Percentiles rank a stretch among this genome's conserved stretches.
These are phyloP conservation scores for Aspergillus alliaceus DNA, from an alignment of 2,329 filamentous ascomycete genomes.

Conservation along the genomic window DNA sequence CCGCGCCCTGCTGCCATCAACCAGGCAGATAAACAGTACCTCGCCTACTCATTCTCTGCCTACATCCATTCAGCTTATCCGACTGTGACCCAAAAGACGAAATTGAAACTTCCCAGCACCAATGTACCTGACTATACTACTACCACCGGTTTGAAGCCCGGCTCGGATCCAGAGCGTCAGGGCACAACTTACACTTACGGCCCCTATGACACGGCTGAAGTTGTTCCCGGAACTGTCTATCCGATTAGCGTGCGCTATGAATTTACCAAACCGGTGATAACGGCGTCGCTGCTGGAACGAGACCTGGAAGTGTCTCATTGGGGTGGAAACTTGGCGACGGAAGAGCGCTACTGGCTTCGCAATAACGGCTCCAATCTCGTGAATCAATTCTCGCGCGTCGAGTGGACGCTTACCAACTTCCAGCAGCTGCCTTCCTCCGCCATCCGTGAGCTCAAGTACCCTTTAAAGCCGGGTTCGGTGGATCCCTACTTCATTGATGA, in stretches of 20 bases:
- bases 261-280: constrained; percentile 87
- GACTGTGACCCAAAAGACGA: constrained; percentile 93
- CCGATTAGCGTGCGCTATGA: constrained; percentile 84
- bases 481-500: constrained; percentile 95
- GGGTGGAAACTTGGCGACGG: constrained; percentile 93
- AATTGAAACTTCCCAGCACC: constrained; percentile 79
- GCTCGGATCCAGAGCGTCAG: constrained; percentile 74
- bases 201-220: constrained; percentile 68
- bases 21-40: constrained; percentile 85
- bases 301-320: constrained; percentile 96
- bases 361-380: constrained; percentile 82
- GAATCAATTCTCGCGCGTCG: constrained; percentile 71
- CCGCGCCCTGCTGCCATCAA: constrained; percentile 79
- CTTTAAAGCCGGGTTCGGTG: constrained; percentile 73
- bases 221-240: constrained; percentile 73
- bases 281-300: constrained; percentile 76
- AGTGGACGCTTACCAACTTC: constrained; percentile 72
- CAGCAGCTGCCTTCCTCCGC: constrained; percentile 76
- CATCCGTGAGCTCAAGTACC: constrained; percentile 77
- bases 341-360: constrained; percentile 86
- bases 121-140: constrained; percentile 84
- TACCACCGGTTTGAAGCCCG: constrained; percentile 60
- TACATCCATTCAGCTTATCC: constrained; percentile 81
- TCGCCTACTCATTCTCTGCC: constrained; percentile 81
- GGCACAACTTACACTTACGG: constrained; percentile 88